Conservation (phyloP, 2,329 filamentous ascomycete genomes). For the Trichothecium sympodiale region DNA sequence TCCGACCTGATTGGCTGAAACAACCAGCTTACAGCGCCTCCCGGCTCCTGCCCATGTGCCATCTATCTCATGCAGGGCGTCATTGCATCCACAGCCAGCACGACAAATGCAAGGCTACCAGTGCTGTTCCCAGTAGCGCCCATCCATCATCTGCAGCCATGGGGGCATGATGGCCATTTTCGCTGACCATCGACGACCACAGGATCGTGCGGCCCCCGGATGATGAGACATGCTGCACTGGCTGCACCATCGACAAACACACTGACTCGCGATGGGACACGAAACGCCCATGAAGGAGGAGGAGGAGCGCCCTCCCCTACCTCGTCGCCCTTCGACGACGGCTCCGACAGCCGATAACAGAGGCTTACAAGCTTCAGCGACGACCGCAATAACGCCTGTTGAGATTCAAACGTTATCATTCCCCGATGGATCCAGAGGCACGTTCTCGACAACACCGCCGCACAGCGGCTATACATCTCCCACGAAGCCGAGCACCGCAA, state of each 20-base stretch:
- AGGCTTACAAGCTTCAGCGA: slow-evolving; percentile 53
- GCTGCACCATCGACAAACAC: background rate
- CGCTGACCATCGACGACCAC: background rate
- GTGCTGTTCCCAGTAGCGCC: too few relatives aligned
- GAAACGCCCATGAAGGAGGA: slow-evolving; percentile 26
- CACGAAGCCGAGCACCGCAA: slow-evolving; percentile 16
- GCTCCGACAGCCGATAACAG: slow-evolving; percentile 20
- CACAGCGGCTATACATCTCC: slow-evolving; percentile 30
- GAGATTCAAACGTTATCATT: slow-evolving; percentile 70
- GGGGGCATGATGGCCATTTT: slow-evolving; percentile 18
- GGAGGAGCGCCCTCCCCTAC: slow-evolving; percentile 40
- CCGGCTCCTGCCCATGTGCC: too few relatives aligned
- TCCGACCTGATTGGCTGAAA: too few relatives aligned
- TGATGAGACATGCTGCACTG: background rate
- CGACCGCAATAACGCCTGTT: slow-evolving; percentile 72
- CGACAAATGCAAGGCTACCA: too few relatives aligned
- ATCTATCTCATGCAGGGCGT: too few relatives aligned
- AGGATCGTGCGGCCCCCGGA: slow-evolving; percentile 7
- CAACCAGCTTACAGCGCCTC: too few relatives aligned
- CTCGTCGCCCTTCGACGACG: slow-evolving; percentile 34
- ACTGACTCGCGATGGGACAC: slow-evolving; percentile 2
- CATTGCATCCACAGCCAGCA: too few relatives aligned
- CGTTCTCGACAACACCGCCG: slow-evolving; percentile 37
- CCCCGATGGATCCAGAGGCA: slow-evolving; percentile 57
- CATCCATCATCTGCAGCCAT: slow-evolving; percentile 11